Conservation (phyloP, 139 green algal genomes). For the Haematococcus sp. region DNA sequence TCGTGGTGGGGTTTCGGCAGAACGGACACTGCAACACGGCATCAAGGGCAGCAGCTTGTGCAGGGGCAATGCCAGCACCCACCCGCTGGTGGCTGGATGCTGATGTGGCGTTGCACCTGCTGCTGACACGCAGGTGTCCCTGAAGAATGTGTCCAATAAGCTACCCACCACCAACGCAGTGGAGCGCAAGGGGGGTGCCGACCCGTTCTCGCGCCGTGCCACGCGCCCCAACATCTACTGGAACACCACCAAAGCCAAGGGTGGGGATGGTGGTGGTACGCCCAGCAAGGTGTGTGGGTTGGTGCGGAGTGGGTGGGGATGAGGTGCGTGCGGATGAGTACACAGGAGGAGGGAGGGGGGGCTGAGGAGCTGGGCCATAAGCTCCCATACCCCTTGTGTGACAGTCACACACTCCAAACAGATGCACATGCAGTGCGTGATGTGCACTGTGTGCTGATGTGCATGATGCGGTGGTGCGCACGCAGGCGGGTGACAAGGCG, state of each 20-base stretch:
- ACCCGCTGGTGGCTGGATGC: no score
- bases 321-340: neutral
- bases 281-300: neutral
- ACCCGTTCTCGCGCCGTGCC: constrained; percentile 22
- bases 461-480: neutral
- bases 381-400: no score
- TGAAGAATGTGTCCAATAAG: constrained; percentile 22
- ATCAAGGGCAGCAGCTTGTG: neutral
- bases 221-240: constrained; percentile 43
- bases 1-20: no score
- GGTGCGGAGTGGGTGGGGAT: neutral
- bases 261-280: neutral
- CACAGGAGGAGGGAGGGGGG: no score
- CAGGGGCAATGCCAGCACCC: no score
- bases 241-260: constrained; percentile 28
- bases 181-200: constrained; percentile 13
- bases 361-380: no score
- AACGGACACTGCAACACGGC: no score
- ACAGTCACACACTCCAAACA: no score
- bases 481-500: neutral
- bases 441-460: neutral
- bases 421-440: no score
- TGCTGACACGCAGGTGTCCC: constrained; percentile 4
- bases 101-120: neutral
- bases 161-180: neutral